Base-by-base conservation (phyloP, 352 stramenopile species). In the Pythium aristosporum region DNA sequence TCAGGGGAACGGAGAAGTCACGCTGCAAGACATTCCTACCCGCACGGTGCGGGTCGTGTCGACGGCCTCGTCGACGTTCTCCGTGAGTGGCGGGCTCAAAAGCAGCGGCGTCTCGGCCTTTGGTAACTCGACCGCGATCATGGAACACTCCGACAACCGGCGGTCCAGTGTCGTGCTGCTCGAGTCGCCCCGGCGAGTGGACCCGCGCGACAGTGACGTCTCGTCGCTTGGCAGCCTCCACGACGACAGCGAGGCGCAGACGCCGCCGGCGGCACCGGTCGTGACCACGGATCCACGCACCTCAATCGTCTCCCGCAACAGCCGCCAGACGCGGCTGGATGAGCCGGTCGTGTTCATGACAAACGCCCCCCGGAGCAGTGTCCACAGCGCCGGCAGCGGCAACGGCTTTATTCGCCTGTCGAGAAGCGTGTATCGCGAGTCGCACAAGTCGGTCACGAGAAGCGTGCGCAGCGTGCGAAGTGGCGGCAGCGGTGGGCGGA, bases 181-280 rank as follows among this genome's bases (percentile, higher is more conserved):
- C 21, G 58, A 65, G 47, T 36, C 47, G 2, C 49, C 58, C 3
- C 15, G 32, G 13, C 25, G 25, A 30, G 25, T 30, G 25, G 13
- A 8, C 34, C 15, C 32, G 5, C 59, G 61, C 11, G 61, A 61
- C 12, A 41, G 42, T 20, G 44, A 43, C 13, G 30, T 67, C 5
- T 67, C 61, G 23, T 67, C 61, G 16, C 44, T 67, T 16, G 61
- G 61, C 6, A 67, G 61, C 16, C 51, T 67, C 37, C 61, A 67
- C 37, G 61, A 67, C 37, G 48, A 41, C 36, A 44, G 34, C 11
- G 61, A 58, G 2, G 9, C 18, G 37, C 30, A 43, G 2, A 11
- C 55, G 7, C n/a, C 42, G 30, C 49, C 58, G 0, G 32, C 21
- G 15, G 8, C 34, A 13, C 11, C 34, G 34, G 8, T 39, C 8